Evolutionary conservation across 2,329 filamentous ascomycete species (phyloP), one percentile per base, ranked within the genome.

Genomic region (Trichoderma sp.): DNA sequence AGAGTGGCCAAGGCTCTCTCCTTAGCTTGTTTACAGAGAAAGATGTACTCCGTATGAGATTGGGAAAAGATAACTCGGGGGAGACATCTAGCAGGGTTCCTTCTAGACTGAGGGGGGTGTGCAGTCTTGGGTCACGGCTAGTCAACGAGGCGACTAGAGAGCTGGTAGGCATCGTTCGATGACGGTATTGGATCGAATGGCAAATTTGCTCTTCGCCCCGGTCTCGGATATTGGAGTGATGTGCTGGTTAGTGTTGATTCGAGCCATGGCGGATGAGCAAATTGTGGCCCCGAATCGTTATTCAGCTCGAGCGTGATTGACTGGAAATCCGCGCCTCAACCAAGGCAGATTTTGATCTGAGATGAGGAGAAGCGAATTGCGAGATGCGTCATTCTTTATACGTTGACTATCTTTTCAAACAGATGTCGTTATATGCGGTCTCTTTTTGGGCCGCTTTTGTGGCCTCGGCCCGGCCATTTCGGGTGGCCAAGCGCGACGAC

Each of bases 11-110:
- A 43, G 61, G 68, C 68, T 65, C 50, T 34, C 20, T 57, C 39
- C 34, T 57, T 50, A 53, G 36, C 50, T 11, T n/a, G 6, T 53
- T 62, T 62, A 28, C 20, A 36, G 43, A 53, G 36, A 15, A 3
- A n/a, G 6, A 69, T 69, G 66, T 69, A 69, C 66, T 69, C 66
- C 66, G 66, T 69, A 69, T 62, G 39, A 62, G 39, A 13, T 61
- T 61, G 34, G 53, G 26, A 43, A 58, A 47, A 39, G 55, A 50
- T 34, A 17, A 68, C 55, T 50, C 43, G 43, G 36, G 39, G 55
- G 59, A 50, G 15, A 53, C 34, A 36, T 36, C 47, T 23, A 9
- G n/a, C 28, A 55, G 17, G 47, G 34, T 17, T 30, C 11, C 13
- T 53, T 13, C n/a, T 13, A 57, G 50, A 32, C 20, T 32, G 34